Conservation (phyloP, 2,329 filamentous ascomycete genomes). For the Microsporum canis region DNA sequence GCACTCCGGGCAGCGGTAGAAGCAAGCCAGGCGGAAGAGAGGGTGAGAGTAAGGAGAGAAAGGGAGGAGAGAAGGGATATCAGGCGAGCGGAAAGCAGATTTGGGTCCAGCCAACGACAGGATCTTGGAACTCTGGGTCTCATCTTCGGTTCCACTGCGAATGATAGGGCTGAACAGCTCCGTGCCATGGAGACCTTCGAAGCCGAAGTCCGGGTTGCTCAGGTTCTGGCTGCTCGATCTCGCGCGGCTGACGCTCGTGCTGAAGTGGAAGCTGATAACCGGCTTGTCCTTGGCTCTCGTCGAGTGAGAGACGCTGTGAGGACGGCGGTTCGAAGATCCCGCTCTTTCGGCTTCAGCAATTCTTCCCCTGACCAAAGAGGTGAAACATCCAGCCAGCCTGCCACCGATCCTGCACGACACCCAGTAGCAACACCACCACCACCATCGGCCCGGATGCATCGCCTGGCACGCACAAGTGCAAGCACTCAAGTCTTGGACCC, state of each 20-base stretch:
- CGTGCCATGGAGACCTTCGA: too few species aligned
- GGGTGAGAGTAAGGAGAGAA: neutral
- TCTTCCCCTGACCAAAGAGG: neutral
- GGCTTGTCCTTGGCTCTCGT: neutral
- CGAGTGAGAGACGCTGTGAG: neutral
- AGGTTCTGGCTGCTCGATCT: too few species aligned
- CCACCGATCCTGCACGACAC: neutral
- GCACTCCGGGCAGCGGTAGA: neutral
- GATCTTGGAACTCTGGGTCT: too few species aligned
- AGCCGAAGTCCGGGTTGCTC: too few species aligned
- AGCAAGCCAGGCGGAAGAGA: neutral
- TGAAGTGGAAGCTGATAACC: too few species aligned
- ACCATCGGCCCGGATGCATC: neutral
- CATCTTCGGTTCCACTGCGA: too few species aligned
- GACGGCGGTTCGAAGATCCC: neutral
- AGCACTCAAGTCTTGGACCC: neutral
- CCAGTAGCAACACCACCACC: neutral
- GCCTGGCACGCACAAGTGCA: neutral
- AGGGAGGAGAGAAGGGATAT: conserved; percentile 6
- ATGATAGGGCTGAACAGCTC: too few species aligned
- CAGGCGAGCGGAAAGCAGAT: conserved; percentile 9
- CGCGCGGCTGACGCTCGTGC: too few species aligned
- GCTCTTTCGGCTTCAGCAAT: neutral
- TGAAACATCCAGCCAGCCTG: neutral
- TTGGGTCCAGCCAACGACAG: conserved; percentile 1